Base-by-base conservation (phyloP, 352 stramenopile genomes). In the Bremia lactucae region DNA sequence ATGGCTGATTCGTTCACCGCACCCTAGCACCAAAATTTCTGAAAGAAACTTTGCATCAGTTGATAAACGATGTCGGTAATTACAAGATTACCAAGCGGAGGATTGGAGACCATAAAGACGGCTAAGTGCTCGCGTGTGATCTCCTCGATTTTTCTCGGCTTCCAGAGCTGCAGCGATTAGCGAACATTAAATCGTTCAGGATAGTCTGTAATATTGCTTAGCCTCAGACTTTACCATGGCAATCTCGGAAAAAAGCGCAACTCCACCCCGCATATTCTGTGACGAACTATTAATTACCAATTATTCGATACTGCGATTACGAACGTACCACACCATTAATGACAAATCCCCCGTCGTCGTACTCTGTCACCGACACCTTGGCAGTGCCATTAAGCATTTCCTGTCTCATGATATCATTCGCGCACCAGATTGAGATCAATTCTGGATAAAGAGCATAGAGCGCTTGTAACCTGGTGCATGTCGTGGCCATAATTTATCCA, bases 401-500 rank as follows among this genome's bases (percentile, higher is more conserved):
- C 79, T 91, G 46, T 1, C 11, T 31, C 16, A 26, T 23, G 47
- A 33, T 15, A 16, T n/a, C 9, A 34, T 35, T 33, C 11, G n/a
- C 28, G 14, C 29, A 7, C 44, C 20, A 52, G 36, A 39, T 20
- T 21, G 23, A 35, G 18, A 15, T 3, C 26, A 15, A 13, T 8
- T 33, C 26, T 18, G 14, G 20, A 13, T 13, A 45, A 3, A 18
- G 14, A 39, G 16, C 19, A 31, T 8, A 1, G 16, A 21, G 15
- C 10, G 10, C 15, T 8, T 13, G 47, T 7, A 22, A 78, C 70
- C 55, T 83, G 76, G 55, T 91, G 79, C 63, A 91, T 70, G 51
- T 91, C 79, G 40, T 91, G 79, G 4, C 79, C 79, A 36, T 91
- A 91, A 61, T 87, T 85, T 39, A 91, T 85, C 46, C 53, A 60